Percentiles rank a stretch among this genome's conserved stretches.
phyloP scores from a whole-genome alignment of 306 rosid species.

The Notholithocarpus densiflorus region DNA sequence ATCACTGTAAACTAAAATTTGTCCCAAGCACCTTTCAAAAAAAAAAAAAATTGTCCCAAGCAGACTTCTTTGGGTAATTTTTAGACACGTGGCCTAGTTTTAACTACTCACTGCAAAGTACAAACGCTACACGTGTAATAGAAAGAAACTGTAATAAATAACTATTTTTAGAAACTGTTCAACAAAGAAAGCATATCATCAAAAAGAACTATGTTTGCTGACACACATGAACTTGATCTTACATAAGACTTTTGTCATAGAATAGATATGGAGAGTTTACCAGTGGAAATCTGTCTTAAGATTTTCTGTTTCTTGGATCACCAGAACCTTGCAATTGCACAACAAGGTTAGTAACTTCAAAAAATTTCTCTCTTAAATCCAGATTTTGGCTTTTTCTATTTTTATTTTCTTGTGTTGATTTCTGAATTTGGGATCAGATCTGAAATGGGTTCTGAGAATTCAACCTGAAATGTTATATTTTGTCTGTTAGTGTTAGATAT shows the following conservation, averaged over 20 bases:
- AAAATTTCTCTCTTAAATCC: neutral
- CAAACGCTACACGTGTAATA: no score
- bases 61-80: neutral
- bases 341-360: conserved; percentile 47
- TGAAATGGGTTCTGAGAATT: neutral
- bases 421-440: neutral
- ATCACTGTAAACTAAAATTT: no score
- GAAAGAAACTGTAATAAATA: no score
- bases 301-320: conserved; percentile 59
- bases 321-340: conserved; percentile 47
- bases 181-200: no score
- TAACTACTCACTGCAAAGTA: neutral
- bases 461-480: neutral
- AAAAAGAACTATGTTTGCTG: neutral
- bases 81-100: neutral
- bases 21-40: no score
- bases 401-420: neutral
- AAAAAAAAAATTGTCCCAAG: no score
- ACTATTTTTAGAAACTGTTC: no score
- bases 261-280: conserved; percentile 56
- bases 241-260: neutral
- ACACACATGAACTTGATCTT: neutral
- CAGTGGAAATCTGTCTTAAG: conserved; percentile 48
- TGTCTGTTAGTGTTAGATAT: neutral
- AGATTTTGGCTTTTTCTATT: neutral